A percentile compares a stretch with the other conserved stretches of the same genome.
These are phyloP conservation scores for Teratosphaeria destructans DNA, from an alignment of 2,329 filamentous ascomycete genomes.

Conservation along the genomic window DNA sequence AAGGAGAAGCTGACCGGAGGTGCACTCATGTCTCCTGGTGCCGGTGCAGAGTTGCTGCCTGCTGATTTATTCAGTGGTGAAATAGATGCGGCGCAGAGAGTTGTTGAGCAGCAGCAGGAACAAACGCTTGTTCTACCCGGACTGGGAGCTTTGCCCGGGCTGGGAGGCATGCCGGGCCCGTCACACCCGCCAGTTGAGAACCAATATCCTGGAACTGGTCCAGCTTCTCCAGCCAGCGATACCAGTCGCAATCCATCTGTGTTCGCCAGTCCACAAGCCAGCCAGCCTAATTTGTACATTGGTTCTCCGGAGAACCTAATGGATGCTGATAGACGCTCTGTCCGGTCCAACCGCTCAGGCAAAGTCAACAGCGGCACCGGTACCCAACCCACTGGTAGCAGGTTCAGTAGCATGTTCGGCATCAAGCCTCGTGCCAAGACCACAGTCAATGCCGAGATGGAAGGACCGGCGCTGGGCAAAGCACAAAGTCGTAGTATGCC, in stretches of 20 bases:
- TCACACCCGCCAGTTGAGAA: constrained; percentile 9
- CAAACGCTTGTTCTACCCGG: constrained; percentile 21
- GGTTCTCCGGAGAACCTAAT: constrained; percentile 30
- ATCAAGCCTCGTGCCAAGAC: constrained; percentile 54
- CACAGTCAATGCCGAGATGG: constrained; percentile 26
- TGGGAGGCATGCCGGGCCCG: constrained; percentile 29
- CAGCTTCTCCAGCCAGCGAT: constrained; percentile 34
- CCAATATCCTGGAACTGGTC: constrained; percentile 18
- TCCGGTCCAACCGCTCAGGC: constrained; percentile 41
- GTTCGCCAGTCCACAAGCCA: constrained; percentile 39
- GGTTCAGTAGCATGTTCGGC: constrained; percentile 43
- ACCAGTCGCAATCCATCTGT: constrained; percentile 31
- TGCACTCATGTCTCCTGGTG: constrained; percentile 67
- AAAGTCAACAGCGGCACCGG: constrained; percentile 30
- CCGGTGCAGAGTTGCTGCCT: constrained; percentile 57
- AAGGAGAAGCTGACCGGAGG: constrained; percentile 50
- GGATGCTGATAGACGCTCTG: constrained; percentile 37
- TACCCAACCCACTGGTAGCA: constrained; percentile 31
- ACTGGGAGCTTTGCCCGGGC: constrained; percentile 27
- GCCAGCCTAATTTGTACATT: constrained; percentile 33
- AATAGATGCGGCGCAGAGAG: constrained; percentile 14
- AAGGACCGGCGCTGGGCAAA: constrained; percentile 49
- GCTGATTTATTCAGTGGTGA: constrained; percentile 44
- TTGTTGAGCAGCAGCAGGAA: constrained; percentile 3
- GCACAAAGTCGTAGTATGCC: constrained; percentile 72